A percentile compares a stretch with the other conserved stretches of the same genome.
These are phyloP conservation scores for Fremontodendron californicum DNA, from an alignment of 345 rosid genomes.

Conservation along the genomic window DNA sequence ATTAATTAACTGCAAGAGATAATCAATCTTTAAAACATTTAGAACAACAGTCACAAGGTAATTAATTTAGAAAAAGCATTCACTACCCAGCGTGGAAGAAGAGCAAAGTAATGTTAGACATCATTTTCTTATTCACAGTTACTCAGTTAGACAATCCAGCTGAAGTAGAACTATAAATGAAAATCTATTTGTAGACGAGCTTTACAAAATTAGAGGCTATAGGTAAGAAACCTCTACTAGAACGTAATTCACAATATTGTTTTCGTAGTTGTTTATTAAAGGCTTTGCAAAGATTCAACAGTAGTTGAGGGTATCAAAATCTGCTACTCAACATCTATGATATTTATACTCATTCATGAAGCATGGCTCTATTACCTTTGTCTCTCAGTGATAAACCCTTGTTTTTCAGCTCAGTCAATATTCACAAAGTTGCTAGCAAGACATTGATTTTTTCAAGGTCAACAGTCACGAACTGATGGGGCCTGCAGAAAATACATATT, in stretches of 20 bases:
- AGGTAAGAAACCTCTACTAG: neutral
- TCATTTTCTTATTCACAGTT: neutral
- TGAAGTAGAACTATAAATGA: neutral
- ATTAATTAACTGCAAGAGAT: neutral
- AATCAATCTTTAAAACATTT: neutral
- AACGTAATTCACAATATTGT: neutral
- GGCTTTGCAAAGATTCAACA: slow-evolving; percentile 7
- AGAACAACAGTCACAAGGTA: neutral
- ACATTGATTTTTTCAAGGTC: neutral
- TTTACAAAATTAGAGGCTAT: neutral
- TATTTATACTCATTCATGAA: slow-evolving; percentile 17
- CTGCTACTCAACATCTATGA: slow-evolving; percentile 5
- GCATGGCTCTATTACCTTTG: slow-evolving; percentile 8
- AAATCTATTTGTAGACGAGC: neutral
- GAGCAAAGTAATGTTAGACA: neutral
- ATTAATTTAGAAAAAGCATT: neutral
- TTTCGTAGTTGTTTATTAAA: neutral
- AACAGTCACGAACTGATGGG: slow-evolving; percentile 14
- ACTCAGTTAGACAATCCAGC: neutral
- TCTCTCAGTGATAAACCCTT: slow-evolving; percentile 15
- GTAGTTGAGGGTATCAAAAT: neutral
- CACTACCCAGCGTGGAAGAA: neutral
- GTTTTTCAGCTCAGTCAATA: slow-evolving; percentile 15
- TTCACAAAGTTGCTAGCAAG: slow-evolving; percentile 17
- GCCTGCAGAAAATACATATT: slow-evolving; percentile 15